Evolutionary conservation across 2,329 filamentous ascomycete genomes (phyloP), one percentile per base, ranked within the genome.

Genomic region (Tolypocladium inflatum): DNA sequence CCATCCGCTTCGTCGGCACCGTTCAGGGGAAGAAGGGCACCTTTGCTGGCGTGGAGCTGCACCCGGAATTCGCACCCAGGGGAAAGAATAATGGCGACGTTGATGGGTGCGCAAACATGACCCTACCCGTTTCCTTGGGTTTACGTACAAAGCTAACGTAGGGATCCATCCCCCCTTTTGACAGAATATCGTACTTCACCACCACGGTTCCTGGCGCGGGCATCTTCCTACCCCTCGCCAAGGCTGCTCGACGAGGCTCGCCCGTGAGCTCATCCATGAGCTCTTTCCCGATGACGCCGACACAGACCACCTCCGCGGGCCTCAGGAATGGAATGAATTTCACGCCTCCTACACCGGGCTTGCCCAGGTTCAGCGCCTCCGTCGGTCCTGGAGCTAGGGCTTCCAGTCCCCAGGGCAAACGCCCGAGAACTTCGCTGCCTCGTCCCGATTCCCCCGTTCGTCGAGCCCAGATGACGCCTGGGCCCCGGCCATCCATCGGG

Each of bases 21-120:
- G 93, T 99, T 45, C 84, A 86, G 65, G 92, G 92, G 62, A 97
- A 96, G 78, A 91, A 89, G 65, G 94, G 94, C 55, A 83, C 84
- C 23, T 99, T 99, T 78, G 91, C 90, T 38, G 94, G 94, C 52
- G 90, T 99, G 41, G 94, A 99, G 73, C 80, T 99, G 62, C 85
- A 87, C 66, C 78, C 83, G 56, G 89, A 96, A 64, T 95, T 88
- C 76, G 89, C 91, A 39, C 73, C 80, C 55, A 84, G 88, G 69
- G 94, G 94, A 39, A 99, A 99, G 79, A 99, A 99, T 70, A 95
- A 84, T 67, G 94, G 94, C 62, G 92, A 96, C 72, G 94, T 97
- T 57, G 93, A 97, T 65, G 94, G 93, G 90, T 93, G 80, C 74
- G 84, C 41, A 43, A 41, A 55, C 17, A 45, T 4, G 33, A 6